Evolutionary conservation across 2,329 filamentous ascomycete species (phyloP).

Genomic region (Trichoderma koningii): DNA sequence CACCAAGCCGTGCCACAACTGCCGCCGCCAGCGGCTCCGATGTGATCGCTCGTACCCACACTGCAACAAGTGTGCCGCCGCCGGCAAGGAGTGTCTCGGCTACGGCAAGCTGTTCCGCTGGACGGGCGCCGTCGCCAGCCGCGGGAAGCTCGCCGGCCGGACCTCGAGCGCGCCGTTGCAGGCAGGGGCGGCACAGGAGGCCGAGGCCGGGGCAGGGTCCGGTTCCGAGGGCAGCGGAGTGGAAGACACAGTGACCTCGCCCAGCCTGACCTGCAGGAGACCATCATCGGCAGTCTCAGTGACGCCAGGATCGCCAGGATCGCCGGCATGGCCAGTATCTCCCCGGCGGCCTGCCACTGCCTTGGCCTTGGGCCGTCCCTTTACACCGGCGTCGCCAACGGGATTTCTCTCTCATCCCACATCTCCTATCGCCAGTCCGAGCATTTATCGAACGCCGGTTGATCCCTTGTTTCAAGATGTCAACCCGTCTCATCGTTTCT

Average conservation of each 20-base stretch:
- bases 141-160: slow-evolving; percentile 47
- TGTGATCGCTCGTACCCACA: slow-evolving; percentile 55
- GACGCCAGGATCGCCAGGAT: too few species aligned
- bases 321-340: too few species aligned
- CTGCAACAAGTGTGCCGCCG: slow-evolving; percentile 53
- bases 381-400: neutral
- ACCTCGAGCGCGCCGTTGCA: slow-evolving; percentile 34
- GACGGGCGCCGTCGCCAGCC: slow-evolving; percentile 51
- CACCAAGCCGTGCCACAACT: slow-evolving; percentile 54
- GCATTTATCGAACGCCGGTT: slow-evolving; percentile 44
- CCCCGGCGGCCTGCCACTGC: too few species aligned
- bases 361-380: neutral
- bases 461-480: slow-evolving; percentile 56
- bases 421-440: slow-evolving; percentile 30
- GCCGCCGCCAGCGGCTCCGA: slow-evolving; percentile 54
- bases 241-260: too few species aligned
- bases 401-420: slow-evolving; percentile 31
- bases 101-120: slow-evolving; percentile 57
- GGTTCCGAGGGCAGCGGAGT: too few species aligned
- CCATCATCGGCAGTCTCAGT: too few species aligned
- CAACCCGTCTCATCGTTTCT: slow-evolving; percentile 48
- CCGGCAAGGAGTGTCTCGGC: slow-evolving; percentile 54
- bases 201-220: slow-evolving; percentile 26
- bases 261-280: too few species aligned
- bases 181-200: neutral